Base-by-base conservation (phyloP, 345 rosid genomes). In the Ceriops decandra region DNA sequence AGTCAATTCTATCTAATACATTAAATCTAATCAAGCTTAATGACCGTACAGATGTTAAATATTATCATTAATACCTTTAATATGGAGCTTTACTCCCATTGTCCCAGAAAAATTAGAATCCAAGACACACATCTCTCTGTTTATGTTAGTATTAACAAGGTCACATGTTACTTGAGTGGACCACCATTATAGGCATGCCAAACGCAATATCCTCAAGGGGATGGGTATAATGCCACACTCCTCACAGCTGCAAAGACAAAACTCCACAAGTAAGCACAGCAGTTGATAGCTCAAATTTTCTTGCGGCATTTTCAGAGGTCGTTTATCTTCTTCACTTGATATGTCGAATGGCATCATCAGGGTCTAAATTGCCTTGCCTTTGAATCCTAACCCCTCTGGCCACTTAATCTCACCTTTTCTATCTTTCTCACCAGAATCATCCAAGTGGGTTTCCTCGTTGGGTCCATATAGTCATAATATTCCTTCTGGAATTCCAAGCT, bases 401-500 rank as follows among this genome's bases (percentile, higher is more conserved):
- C 76, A 54, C 54, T 36, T 31, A 24, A 4, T 64, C 63, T 42
- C 62, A 27, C 24, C 24, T 36, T 52, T 51, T 57, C 19, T 47
- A 53, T 66, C 32, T 21, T 68, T 66, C 24, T 69, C 52, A 51
- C 71, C 60, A 46, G 57, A 61, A 56, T 70, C 47, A 21, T 60
- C 57, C 7, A 17, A 53, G 27, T 16, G 26, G 27, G 69, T 68
- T 27, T 59, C 49, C 20, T 65, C 16, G 0, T 24, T 5, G 21
- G 76, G 85, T 78, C 74, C 90, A 82, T 84, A 8, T 80, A 84
- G 92, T 89, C 90, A 89, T 81, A 84, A 85, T 69, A 87, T 89
- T 33, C 86, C 88, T 74, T 82, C 90, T 7, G 88, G 85, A 64
- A 86, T 73, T 64, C 87, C 86, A 51, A 87, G 81, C 81, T 89